Evolutionary conservation across 2,329 filamentous ascomycete genomes (phyloP), one percentile per base, ranked within the genome.

Genomic region (Fusarium sp.): DNA sequence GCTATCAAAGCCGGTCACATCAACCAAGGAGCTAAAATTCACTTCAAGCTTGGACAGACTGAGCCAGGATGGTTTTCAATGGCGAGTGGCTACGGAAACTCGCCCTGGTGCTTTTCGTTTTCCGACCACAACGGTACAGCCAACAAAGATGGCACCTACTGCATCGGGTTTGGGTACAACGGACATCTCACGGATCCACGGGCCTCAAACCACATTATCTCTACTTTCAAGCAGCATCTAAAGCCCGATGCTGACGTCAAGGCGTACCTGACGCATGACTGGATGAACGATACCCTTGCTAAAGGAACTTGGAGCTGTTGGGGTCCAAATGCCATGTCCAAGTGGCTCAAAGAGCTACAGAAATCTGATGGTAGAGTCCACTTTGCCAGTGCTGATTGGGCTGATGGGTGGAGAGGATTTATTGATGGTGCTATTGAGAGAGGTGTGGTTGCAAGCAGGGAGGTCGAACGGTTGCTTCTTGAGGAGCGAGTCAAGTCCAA

Each of bases 371-470:
- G 76, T 0, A 64, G 69, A 13, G 60, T 77, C 2, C 24, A 65
- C 4, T 76, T 78, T 37, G 77, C 77, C 1, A 76, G 74, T 7
- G 70, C 60, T 0, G 77, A 78, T n/a, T 76, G 74, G 62, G 74
- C 76, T 2, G 18, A 73, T 42, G 76, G 76, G 0, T 78, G 76
- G 77, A 61, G 76, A 4, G 76, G 76, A 0, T 78, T 76, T 4
- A 27, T 78, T 29, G 76, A 78, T 29, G 76, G 76, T 10, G 75
- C 77, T 0, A 71, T 78, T n/a, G 73, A 78, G 16, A 65, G 50
- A 14, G 75, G 75, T 1, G 31, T 63, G 3, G 50, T 31, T 6
- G 66, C 35, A 7, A 54, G 60, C 10, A 20, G 56, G 6, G 7
- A 68, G 14, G 52, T 73, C 1, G 22, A 64, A 0, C 3, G 42